phyloP scores from a whole-genome alignment of 495 filamentous ascomycete species.

The Podospora comata region DNA sequence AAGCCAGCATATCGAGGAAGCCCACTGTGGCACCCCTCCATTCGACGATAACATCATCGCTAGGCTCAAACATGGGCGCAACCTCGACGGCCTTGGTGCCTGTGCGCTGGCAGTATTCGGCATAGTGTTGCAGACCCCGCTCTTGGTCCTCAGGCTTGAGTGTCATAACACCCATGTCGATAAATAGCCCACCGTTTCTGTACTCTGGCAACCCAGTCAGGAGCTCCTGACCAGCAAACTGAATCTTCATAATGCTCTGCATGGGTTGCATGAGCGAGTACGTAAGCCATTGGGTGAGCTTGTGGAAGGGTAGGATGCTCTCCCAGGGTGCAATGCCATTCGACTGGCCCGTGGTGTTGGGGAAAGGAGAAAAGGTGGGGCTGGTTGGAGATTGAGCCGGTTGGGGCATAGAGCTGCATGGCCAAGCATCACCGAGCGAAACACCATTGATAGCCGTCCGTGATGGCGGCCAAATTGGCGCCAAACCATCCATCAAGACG shows the following conservation, averaged over 20 bases:
- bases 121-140: conserved; percentile 67
- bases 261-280: conserved; percentile 90
- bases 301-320: conserved; percentile 88
- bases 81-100: conserved; percentile 69
- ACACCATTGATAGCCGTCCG: conserved; percentile 85
- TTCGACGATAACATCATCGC: conserved; percentile 83
- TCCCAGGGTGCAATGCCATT: conserved; percentile 72
- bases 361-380: conserved; percentile 47
- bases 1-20: conserved; percentile 72
- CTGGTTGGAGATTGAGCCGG: conserved; percentile 55
- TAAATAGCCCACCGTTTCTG: conserved; percentile 79
- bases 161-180: conserved; percentile 76
- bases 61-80: conserved; percentile 73
- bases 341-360: conserved; percentile 36
- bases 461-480: conserved; percentile 83
- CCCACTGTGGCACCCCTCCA: conserved; percentile 82
- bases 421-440: conserved; percentile 93
- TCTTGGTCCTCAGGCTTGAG: conserved; percentile 65
- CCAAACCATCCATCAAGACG: conserved; percentile 82
- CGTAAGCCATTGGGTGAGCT: conserved; percentile 72
- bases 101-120: conserved; percentile 66
- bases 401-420: conserved; percentile 73
- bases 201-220: conserved; percentile 86
- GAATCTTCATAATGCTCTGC: conserved; percentile 67
- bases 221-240: conserved; percentile 72